Conservation (phyloP, 2,329 filamentous ascomycete genomes). For the Achaetomium macrosporum region DNA sequence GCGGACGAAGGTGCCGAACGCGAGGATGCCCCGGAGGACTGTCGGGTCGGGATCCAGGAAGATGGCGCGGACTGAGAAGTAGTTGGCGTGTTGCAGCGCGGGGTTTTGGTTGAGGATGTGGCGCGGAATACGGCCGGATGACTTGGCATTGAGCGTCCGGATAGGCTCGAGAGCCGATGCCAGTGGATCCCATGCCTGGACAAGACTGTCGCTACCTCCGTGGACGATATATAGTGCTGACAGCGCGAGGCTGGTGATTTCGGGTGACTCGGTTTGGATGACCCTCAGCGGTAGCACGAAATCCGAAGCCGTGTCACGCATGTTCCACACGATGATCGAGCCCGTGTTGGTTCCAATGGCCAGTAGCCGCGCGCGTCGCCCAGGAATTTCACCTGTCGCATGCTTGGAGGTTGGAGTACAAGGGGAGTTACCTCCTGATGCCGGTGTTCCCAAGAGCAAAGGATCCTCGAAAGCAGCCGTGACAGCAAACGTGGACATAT, state of each 20-base stretch:
- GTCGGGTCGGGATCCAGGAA: slow-evolving; percentile 84
- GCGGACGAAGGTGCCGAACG: slow-evolving; percentile 78
- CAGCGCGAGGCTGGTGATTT: slow-evolving; percentile 75
- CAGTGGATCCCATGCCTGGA: slow-evolving; percentile 95
- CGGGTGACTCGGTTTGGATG: slow-evolving; percentile 85
- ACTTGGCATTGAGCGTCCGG: slow-evolving; percentile 79
- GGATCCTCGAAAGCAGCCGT: slow-evolving; percentile 75
- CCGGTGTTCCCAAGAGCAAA: slow-evolving; percentile 46
- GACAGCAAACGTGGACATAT: slow-evolving; percentile 66
- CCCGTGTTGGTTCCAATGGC: slow-evolving; percentile 76
- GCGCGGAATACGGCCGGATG: slow-evolving; percentile 75
- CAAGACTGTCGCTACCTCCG: slow-evolving; percentile 88
- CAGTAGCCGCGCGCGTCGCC: slow-evolving; percentile 74
- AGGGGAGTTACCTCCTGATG: slow-evolving; percentile 47
- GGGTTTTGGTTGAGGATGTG: slow-evolving; percentile 52
- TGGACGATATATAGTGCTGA: slow-evolving; percentile 85
- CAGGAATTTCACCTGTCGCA: slow-evolving; percentile 61
- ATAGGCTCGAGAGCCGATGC: slow-evolving; percentile 73
- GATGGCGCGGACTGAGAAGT: slow-evolving; percentile 77
- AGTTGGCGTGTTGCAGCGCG: slow-evolving; percentile 63
- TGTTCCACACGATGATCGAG: slow-evolving; percentile 76
- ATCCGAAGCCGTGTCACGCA: slow-evolving; percentile 58
- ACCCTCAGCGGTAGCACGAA: slow-evolving; percentile 65
- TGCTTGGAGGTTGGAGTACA: slow-evolving; percentile 38
- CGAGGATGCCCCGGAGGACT: slow-evolving; percentile 75